Base-by-base conservation (phyloP, 1,284 basidiomycete genomes). In the Ceratobasidium sp. region DNA sequence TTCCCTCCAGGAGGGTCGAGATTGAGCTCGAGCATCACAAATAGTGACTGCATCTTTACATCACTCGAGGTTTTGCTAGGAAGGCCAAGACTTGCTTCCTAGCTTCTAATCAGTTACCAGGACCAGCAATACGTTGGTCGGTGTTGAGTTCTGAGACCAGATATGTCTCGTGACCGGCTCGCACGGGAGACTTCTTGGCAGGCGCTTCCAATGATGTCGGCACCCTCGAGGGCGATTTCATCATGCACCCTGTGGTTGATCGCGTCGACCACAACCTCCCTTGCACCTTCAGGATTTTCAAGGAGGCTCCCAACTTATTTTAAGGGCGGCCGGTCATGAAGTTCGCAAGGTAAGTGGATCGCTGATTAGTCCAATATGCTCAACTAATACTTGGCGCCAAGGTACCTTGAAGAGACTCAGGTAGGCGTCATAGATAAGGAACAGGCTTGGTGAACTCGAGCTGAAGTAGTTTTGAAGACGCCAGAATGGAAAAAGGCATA, bases 401-500 rank as follows among this genome's bases (percentile, higher is more conserved):
- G 93, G 82, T 92, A 93, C 83, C 85, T 94, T 3, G 86, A 91
- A 80, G 91, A 94, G 81, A 91, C 90, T 2, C 91, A 92, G 87
- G 93, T 91, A 78, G 40, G 84, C 81, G 28, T 23, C 9, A 17
- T 26, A 17, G 3, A 26, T n/a, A 26, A 42, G 65, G 56, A 26
- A 74, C 65, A 40, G 73, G 52, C 42, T 28, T 74, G 20, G 52
- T 78, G 46, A 77, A 65, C n/a, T 15, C 23, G 44, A 66, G 71
- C 23, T 28, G 77, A 69, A 65, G 13, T 40, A 48, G 15, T 46
- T 28, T 17, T 33, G 17, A 78, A 94, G 93, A 90, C 89, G 48
- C 91, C 93, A 0, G 93, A 95, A 85, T 95, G 93, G 93, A 92
- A 93, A 82, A 91, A 88, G 80, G 93, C 92, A 17, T 95, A 95